These are phyloP conservation scores for Saturnispora silvae DNA, from an alignment of 805 yeast species.

Conservation along the genomic window DNA sequence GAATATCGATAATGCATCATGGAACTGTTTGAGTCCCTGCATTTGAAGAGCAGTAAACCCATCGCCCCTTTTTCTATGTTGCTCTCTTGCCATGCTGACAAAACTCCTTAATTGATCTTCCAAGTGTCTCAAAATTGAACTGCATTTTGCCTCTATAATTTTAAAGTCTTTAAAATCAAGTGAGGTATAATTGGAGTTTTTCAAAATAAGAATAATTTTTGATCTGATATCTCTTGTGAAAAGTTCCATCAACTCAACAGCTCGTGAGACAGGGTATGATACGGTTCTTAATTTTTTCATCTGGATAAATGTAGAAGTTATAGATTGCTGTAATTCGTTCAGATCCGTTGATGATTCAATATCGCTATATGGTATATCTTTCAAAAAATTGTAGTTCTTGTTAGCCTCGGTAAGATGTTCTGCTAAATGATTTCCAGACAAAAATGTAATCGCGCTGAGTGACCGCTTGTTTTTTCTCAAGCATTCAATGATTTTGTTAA, in stretches of 20 bases:
- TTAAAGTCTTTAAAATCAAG: constrained; percentile 2
- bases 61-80: constrained; percentile 62
- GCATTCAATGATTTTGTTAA: constrained; percentile 46
- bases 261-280: constrained; percentile 53
- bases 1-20: not conserved
- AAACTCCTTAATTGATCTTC: constrained; percentile 56
- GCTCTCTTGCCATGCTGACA: constrained; percentile 59
- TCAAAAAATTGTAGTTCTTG: constrained; percentile 51
- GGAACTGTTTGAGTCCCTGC: constrained; percentile 26
- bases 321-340: constrained; percentile 33
- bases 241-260: constrained; percentile 55
- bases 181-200: constrained; percentile 31
- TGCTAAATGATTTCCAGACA: constrained; percentile 58
- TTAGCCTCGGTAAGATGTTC: constrained; percentile 42
- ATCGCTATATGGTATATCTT: constrained; percentile 60
- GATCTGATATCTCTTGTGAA: constrained; percentile 46
- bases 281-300: constrained; percentile 51
- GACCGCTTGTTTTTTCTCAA: constrained; percentile 65
- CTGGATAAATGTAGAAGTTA: constrained; percentile 44
- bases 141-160: constrained; percentile 28
- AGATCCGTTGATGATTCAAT: constrained; percentile 39
- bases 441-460: constrained; percentile 65
- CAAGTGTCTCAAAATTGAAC: constrained; percentile 27
- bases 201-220: constrained; percentile 32
- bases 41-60: constrained; percentile 57